Conservation (phyloP, 2,329 filamentous ascomycete species). For the Diaporthe sp. region DNA sequence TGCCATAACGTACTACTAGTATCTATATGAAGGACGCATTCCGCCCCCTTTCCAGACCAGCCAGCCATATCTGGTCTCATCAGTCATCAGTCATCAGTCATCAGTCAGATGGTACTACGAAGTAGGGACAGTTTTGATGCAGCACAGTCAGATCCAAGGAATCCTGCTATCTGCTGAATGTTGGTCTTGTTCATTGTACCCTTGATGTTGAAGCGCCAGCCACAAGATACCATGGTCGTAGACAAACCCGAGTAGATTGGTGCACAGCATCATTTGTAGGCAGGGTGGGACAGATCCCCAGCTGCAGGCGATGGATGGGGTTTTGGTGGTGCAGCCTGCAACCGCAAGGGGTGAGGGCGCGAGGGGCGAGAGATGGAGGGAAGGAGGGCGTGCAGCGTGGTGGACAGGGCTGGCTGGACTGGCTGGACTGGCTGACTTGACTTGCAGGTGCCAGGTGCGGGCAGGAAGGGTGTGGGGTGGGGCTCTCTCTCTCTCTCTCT, state of each 20-base stretch:
- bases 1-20: too few species aligned
- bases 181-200: too few species aligned
- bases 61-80: background rate
- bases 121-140: background rate
- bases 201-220: too few species aligned
- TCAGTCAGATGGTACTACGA: background rate
- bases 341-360: background rate
- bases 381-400: background rate
- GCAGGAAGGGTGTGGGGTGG: background rate
- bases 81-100: background rate
- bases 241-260: background rate
- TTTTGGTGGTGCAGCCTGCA: background rate
- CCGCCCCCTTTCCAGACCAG: background rate
- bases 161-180: too few species aligned
- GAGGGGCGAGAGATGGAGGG: too few species aligned
- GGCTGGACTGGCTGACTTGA: background rate
- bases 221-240: too few species aligned
- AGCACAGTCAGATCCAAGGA: background rate
- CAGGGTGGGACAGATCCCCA: constrained; percentile 8
- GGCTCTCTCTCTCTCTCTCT: too few species aligned
- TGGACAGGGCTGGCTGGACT: background rate
- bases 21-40: background rate
- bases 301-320: background rate
- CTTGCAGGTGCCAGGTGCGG: too few species aligned
- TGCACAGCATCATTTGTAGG: background rate